Evolutionary conservation across 805 yeast genomes (phyloP).

Genomic region (Kazachstania psychrophila): DNA sequence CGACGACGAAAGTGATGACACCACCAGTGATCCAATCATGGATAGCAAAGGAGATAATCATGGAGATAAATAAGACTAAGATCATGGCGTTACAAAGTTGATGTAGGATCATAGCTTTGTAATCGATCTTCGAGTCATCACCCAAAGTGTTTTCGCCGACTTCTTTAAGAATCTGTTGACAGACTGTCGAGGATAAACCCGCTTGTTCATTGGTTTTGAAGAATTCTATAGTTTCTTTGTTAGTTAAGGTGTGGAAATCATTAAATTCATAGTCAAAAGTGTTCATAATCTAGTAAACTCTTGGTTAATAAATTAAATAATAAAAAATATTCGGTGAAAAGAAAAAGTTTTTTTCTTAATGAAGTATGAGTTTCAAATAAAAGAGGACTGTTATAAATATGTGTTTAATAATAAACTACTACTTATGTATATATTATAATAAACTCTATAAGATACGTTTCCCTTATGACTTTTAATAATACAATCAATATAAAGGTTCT

Average conservation of each 20-base stretch:
- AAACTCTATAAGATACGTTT: too few species aligned
- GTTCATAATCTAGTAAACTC: constrained; percentile 4
- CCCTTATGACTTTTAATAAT: too few species aligned
- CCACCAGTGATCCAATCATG: constrained; percentile 92
- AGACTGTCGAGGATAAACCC: constrained; percentile 65
- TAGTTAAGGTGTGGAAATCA: constrained; percentile 47
- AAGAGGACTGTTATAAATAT: too few species aligned
- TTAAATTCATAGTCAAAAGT: constrained; percentile 9
- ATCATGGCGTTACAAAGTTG: constrained; percentile 91
- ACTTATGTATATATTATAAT: too few species aligned
- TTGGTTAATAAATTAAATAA: too few species aligned
- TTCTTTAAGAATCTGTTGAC: constrained; percentile 53
- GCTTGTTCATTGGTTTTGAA: constrained; percentile 47
- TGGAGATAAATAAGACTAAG: constrained; percentile 78
- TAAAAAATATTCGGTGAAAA: too few species aligned
- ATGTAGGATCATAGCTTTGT: constrained; percentile 62
- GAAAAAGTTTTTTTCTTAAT: too few species aligned
- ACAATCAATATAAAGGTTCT: too few species aligned
- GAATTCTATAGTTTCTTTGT: constrained; percentile 51
- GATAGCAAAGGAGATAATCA: constrained; percentile 76
- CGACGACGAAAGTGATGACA: constrained; percentile 80
- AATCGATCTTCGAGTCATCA: constrained; percentile 67
- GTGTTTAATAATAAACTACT: too few species aligned
- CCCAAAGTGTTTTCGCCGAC: constrained; percentile 76
- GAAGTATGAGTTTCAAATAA: too few species aligned